phyloP scores from a whole-genome alignment of 2,329 filamentous ascomycete species.

The Stachybotrys chartarum region DNA sequence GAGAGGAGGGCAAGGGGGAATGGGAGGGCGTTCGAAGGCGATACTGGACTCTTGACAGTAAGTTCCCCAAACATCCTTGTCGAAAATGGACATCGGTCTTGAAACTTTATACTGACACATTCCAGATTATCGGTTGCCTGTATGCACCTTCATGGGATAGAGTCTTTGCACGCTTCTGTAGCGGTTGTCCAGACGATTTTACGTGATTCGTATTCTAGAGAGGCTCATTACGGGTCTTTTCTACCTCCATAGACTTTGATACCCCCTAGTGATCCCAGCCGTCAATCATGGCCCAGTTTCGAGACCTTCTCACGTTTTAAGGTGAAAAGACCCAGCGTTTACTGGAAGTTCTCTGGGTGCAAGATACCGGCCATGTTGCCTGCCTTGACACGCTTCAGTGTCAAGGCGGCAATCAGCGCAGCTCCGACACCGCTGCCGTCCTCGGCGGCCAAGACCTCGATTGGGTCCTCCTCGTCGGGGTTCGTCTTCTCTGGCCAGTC shows the following conservation, averaged over 20 bases:
- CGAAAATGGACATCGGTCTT: too few species aligned
- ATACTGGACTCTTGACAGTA: constrained; percentile 81
- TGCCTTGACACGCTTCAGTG: constrained; percentile 55
- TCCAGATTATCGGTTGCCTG: constrained; percentile 62
- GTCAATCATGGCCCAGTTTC: constrained; percentile 5
- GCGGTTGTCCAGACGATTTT: neutral
- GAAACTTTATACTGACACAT: constrained; percentile 15
- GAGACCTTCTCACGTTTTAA: constrained; percentile 13
- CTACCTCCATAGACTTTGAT: neutral
- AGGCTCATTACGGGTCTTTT: neutral
- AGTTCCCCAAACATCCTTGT: constrained; percentile 20
- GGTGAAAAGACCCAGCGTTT: constrained; percentile 12
- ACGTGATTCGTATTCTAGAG: neutral
- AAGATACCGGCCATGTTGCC: constrained; percentile 59
- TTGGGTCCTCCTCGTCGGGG: constrained; percentile 71
- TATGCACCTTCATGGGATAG: constrained; percentile 66
- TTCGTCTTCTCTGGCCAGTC: constrained; percentile 74
- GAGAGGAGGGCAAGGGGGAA: constrained; percentile 60
- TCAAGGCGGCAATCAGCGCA: constrained; percentile 78
- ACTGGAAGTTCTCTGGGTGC: constrained; percentile 53
- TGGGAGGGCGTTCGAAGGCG: constrained; percentile 85
- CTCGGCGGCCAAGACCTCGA: constrained; percentile 84
- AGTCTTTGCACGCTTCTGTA: neutral
- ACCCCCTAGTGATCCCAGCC: constrained; percentile 1
- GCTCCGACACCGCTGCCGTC: constrained; percentile 97